Evolutionary conservation across 495 filamentous ascomycete genomes (phyloP).

Genomic region (Trichoderma erinaceum): DNA sequence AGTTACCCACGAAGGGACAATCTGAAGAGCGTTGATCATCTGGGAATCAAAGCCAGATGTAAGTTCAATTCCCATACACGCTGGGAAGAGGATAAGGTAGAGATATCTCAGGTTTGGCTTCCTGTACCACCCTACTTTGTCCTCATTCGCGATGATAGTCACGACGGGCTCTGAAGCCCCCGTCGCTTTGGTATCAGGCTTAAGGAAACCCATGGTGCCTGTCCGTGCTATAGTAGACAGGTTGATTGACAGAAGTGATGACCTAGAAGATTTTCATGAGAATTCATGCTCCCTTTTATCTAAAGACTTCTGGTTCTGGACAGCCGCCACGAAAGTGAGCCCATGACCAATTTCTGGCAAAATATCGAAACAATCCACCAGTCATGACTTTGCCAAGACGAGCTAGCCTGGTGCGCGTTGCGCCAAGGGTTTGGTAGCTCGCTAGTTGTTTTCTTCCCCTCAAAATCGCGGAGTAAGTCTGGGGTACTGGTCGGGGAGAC

Average conservation of each 20-base stretch:
- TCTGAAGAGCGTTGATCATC: slow-evolving; percentile 65
- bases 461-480: slow-evolving; percentile 7
- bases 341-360: too few relatives aligned
- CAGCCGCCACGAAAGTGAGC: too few relatives aligned
- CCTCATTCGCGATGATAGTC: slow-evolving; percentile 42
- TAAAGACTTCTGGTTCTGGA: too few relatives aligned
- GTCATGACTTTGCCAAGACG: too few relatives aligned
- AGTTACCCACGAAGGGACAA: slow-evolving; percentile 47
- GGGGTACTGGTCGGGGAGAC: not conserved
- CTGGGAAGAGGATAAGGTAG: slow-evolving; percentile 59
- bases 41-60: slow-evolving; percentile 68
- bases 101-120: slow-evolving; percentile 57
- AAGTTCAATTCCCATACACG: slow-evolving; percentile 64
- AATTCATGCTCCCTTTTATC: too few relatives aligned
- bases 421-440: too few relatives aligned
- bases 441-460: not conserved
- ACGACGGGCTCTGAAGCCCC: slow-evolving; percentile 33
- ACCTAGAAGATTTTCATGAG: not conserved
- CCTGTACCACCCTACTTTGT: slow-evolving; percentile 52
- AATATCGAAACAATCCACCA: too few relatives aligned
- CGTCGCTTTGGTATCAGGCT: slow-evolving; percentile 15
- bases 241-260: not conserved
- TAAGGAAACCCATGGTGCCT: not conserved
- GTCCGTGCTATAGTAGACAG: not conserved
- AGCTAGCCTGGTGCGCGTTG: too few relatives aligned